A percentile compares a stretch with the other conserved stretches of the same genome.
Evolutionary conservation across 2,329 filamentous ascomycete species (phyloP).

Genomic region (Bisporella sp.): DNA sequence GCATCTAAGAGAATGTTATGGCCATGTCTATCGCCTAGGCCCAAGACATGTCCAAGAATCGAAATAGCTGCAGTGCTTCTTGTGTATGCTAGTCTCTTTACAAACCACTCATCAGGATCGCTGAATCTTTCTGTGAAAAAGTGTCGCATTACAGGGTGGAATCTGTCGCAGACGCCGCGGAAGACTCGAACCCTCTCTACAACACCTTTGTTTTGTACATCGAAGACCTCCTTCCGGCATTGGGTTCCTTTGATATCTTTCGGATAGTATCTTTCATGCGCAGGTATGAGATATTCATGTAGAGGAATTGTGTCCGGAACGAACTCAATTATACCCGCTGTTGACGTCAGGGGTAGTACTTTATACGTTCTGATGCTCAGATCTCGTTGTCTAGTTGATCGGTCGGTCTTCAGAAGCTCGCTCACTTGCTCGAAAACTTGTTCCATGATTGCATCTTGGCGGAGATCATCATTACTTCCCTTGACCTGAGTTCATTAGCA

Average conservation of each 20-base stretch:
- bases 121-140: constrained; percentile 96
- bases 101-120: constrained; percentile 95
- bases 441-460: constrained; percentile 98
- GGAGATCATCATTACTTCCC: constrained; percentile 89
- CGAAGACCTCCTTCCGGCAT: constrained; percentile 74
- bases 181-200: constrained; percentile 70
- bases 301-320: constrained; percentile 89
- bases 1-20: constrained; percentile 95
- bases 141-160: constrained; percentile 89
- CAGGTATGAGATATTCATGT: constrained; percentile 86
- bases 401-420: constrained; percentile 77
- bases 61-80: constrained; percentile 91
- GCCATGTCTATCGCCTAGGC: constrained; percentile 87
- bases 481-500: constrained; percentile 55
- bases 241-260: constrained; percentile 69
- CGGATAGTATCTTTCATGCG: constrained; percentile 81
- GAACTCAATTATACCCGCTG: constrained; percentile 92
- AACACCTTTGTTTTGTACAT: constrained; percentile 61
- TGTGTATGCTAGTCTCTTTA: constrained; percentile 81
- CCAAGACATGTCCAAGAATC: constrained; percentile 87
- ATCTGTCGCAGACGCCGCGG: constrained; percentile 69
- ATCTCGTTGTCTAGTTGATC: constrained; percentile 78
- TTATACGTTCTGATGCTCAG: constrained; percentile 95
- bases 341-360: constrained; percentile 79
- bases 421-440: constrained; percentile 97